phyloP scores from a whole-genome alignment of 108 stramenopile species.

The Cyclotella baltica region DNA sequence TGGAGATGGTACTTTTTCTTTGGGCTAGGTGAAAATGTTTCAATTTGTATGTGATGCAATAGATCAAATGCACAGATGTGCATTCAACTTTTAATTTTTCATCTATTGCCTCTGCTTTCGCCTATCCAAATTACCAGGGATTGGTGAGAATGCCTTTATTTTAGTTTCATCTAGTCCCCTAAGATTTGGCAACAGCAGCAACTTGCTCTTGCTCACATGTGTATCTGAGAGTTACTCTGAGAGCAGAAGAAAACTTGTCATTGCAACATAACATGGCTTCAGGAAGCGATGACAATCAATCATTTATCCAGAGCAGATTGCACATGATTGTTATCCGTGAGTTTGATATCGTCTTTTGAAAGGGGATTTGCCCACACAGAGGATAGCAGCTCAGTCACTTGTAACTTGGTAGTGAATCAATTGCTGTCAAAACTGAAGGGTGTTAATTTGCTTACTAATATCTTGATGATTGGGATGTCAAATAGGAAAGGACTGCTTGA shows the following conservation, averaged over 20 bases:
- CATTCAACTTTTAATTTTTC: too few relatives aligned
- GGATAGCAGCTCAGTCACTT: conserved; percentile 69
- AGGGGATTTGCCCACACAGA: conserved; percentile 64
- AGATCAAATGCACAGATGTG: neutral
- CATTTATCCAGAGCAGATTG: conserved; percentile 59
- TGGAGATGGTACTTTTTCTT: conserved; percentile 21
- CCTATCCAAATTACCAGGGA: conserved; percentile 4
- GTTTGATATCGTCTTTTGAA: conserved; percentile 83
- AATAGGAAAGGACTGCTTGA: conserved; percentile 84
- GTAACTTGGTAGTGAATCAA: conserved; percentile 83
- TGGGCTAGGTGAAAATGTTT: conserved; percentile 23
- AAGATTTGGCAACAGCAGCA: conserved; percentile 13
- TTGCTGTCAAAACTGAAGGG: conserved; percentile 89
- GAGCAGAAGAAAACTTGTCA: conserved; percentile 83
- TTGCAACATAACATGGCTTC: conserved; percentile 46
- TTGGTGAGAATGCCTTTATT: conserved; percentile 21
- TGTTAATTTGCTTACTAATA: conserved; percentile 75
- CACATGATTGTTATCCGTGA: conserved; percentile 89
- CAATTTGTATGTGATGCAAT: conserved; percentile 19
- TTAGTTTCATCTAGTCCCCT: conserved; percentile 24
- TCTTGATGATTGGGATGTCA: conserved; percentile 87
- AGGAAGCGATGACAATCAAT: conserved; percentile 53
- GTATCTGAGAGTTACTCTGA: conserved; percentile 92
- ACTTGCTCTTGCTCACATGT: conserved; percentile 15
- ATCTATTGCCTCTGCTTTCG: neutral